phyloP scores from a whole-genome alignment of 805 yeast genomes.

The Starmerella potacharoeniae region DNA sequence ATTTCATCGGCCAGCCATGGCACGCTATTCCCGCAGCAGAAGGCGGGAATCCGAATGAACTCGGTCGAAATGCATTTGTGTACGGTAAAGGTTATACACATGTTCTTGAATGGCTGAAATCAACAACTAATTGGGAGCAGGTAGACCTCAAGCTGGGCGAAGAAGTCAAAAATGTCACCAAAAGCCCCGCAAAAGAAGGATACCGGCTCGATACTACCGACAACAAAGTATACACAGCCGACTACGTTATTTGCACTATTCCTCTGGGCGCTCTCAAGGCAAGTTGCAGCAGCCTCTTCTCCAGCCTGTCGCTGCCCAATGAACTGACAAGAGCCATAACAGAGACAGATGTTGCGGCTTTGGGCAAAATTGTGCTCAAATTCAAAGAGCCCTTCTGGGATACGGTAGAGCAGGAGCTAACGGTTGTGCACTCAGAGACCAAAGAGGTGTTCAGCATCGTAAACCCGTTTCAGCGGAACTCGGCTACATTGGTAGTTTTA shows the following conservation, averaged over 20 bases:
- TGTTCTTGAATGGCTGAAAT: conserved; percentile 38
- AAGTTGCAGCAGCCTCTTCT: not conserved
- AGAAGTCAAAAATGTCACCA: conserved; percentile 35
- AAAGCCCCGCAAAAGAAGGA: conserved; percentile 13
- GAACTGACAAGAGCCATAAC: conserved; percentile 32
- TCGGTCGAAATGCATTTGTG: conserved; percentile 69
- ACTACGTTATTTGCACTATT: conserved; percentile 58
- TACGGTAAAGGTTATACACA: conserved; percentile 25
- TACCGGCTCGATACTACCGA: conserved; percentile 26
- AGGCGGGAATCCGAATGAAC: conserved; percentile 37
- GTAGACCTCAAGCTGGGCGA: conserved; percentile 33
- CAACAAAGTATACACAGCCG: conserved; percentile 32
- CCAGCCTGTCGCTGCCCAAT: conserved; percentile 33
- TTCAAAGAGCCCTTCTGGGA: conserved; percentile 55
- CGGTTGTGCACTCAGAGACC: conserved; percentile 24
- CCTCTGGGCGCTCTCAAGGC: conserved; percentile 59
- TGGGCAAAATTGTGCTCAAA: conserved; percentile 65
- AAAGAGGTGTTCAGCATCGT: conserved; percentile 56
- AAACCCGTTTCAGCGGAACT: conserved; percentile 43
- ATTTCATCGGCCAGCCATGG: conserved; percentile 75
- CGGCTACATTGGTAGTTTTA: conserved; percentile 42
- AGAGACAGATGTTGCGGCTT: conserved; percentile 47
- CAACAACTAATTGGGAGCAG: conserved; percentile 29
- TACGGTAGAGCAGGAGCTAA: conserved; percentile 30
- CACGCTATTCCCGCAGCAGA: conserved; percentile 54